Evolutionary conservation across 345 rosid species (phyloP), one percentile per base, ranked within the genome.

Genomic region (Dipteronia dyeriana): DNA sequence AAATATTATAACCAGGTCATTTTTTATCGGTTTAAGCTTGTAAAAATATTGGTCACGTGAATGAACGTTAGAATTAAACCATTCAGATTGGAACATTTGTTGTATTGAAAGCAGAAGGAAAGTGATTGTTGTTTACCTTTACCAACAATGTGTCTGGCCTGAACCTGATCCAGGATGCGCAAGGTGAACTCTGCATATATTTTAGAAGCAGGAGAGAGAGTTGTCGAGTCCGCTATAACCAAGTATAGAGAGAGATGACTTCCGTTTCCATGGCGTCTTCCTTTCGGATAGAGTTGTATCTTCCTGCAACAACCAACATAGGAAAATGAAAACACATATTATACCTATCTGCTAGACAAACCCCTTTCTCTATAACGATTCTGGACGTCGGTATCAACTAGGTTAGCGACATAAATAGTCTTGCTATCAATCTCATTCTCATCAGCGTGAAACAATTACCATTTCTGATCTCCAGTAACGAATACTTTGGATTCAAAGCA

Each of bases 141-240:
- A 9, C 60, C 82, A 41, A 51, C 49, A 49, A 54, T 65, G 78
- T 85, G 76, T 63, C 78, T 80, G 75, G 74, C 72, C 4, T 79
- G 64, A 20, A 60, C 5, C 70, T 87, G 90, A 69, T 84, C 86
- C 56, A 54, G 67, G 54, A 87, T 67, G 13, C 85, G 74, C 68
- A 87, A 60, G 0, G 82, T 68, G 78, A 76, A 81, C 34, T 79
- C 80, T 47, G 79, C 85, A 16, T 66, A 79, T 66, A 87, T 59
- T 67, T 78, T 87, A 45, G 83, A 66, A 63, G 43, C 70, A 11
- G 80, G 56, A 54, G 82, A 47, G n/a, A 85, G 59, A 56, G 71
- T 20, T 14, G 41, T 31, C 9, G 79, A 25, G 20, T 80, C 83
- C 8, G 70, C 88, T 74, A 82, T 31, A 20, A 54, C 76, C 73